phyloP scores from a whole-genome alignment of 2,329 filamentous ascomycete genomes.

The Rhynchosporium agropyri region DNA sequence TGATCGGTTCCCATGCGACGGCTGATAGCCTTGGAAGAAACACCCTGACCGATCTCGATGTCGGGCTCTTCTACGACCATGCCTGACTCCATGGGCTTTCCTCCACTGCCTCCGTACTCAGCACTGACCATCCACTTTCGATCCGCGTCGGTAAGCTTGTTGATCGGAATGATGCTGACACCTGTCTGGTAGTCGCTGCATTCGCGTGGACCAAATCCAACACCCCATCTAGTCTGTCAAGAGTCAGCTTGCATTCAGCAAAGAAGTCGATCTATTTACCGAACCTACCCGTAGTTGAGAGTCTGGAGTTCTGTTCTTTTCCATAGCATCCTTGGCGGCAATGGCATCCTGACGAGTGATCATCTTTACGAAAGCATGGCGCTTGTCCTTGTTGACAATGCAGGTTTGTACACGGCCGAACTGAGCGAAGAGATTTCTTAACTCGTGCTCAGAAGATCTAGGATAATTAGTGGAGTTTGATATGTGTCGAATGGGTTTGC shows the following conservation, averaged over 20 bases:
- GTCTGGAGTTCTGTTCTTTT: conserved; percentile 72
- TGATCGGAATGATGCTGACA: conserved; percentile 89
- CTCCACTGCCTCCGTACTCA: conserved; percentile 90
- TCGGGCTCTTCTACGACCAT: conserved; percentile 96
- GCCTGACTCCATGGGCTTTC: conserved; percentile 75
- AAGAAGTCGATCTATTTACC: background rate
- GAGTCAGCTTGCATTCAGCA: conserved; percentile 36
- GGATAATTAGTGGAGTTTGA: conserved; percentile 38
- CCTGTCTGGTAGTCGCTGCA: conserved; percentile 95
- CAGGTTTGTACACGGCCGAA: conserved; percentile 93
- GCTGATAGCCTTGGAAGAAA: conserved; percentile 87
- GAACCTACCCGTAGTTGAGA: conserved; percentile 46
- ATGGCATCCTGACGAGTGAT: conserved; percentile 84
- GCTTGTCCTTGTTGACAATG: conserved; percentile 97
- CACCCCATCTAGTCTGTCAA: conserved; percentile 86
- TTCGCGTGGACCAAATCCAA: conserved; percentile 94
- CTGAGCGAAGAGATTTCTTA: conserved; percentile 76
- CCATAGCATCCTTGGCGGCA: conserved; percentile 83
- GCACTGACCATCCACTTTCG: conserved; percentile 96
- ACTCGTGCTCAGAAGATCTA: conserved; percentile 76
- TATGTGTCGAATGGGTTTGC: background rate
- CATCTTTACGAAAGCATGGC: conserved; percentile 99
- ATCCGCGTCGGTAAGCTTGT: conserved; percentile 91
- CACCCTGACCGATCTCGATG: conserved; percentile 96
- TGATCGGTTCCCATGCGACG: conserved; percentile 71